A percentile compares a stretch with the other conserved stretches of the same genome.
Evolutionary conservation across 2,329 filamentous ascomycete genomes (phyloP).

Genomic region (Metarhizium guizhouense): DNA sequence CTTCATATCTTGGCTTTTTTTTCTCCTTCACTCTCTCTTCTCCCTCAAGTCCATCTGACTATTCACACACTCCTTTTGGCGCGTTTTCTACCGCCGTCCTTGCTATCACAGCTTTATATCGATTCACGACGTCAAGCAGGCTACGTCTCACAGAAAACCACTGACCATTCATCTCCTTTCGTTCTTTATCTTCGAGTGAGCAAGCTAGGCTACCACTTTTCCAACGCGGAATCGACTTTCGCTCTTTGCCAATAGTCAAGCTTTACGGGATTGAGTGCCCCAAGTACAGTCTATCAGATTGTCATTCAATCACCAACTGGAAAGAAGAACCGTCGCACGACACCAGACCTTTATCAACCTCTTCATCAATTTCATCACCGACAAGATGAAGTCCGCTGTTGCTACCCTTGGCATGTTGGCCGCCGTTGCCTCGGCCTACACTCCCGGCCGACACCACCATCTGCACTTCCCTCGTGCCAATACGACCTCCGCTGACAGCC

Average conservation of each 20-base stretch:
- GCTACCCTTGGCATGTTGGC: constrained; percentile 36
- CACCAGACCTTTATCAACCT: background rate
- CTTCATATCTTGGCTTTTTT: background rate
- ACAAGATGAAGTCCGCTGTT: constrained; percentile 40
- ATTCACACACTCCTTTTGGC: constrained; percentile 19
- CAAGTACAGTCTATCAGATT: background rate
- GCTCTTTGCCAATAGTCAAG: constrained; percentile 8
- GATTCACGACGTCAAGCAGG: constrained; percentile 9
- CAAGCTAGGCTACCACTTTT: constrained; percentile 21
- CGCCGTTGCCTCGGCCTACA: constrained; percentile 32
- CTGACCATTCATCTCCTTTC: constrained; percentile 8
- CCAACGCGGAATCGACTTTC: constrained; percentile 24
- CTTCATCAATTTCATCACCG: constrained; percentile 3
- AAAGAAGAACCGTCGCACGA: constrained; percentile 4
- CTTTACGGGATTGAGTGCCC: background rate
- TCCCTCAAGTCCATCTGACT: background rate
- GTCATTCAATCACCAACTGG: constrained; percentile 5
- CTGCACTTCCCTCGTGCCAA: constrained; percentile 22
- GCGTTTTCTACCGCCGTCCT: constrained; percentile 4
- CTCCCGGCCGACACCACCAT: constrained; percentile 25
- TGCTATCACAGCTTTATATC: constrained; percentile 7
- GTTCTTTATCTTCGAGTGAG: constrained; percentile 18
- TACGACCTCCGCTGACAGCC: constrained; percentile 13
- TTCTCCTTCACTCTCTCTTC: constrained; percentile 1
- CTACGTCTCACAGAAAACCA: constrained; percentile 7